Evolutionary conservation across 495 filamentous ascomycete species (phyloP).

Genomic region (Umbilicaria muhlenbergii): DNA sequence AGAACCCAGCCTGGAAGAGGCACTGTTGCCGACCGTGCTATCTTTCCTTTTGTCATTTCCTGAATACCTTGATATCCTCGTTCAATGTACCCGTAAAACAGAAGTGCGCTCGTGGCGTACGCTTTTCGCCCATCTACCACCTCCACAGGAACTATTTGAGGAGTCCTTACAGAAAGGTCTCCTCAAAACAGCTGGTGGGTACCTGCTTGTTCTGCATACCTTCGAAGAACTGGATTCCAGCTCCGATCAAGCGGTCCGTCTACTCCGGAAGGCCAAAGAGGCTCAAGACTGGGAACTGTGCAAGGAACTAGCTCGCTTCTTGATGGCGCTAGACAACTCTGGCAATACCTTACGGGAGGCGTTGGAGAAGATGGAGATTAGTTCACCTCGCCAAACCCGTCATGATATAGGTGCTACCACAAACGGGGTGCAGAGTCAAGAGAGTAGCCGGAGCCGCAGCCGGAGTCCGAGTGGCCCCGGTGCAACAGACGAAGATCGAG

Average conservation of each 20-base stretch:
- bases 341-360: constrained; percentile 70
- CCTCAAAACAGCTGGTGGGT: constrained; percentile 94
- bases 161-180: constrained; percentile 66
- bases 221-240: constrained; percentile 71
- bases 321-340: constrained; percentile 79
- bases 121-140: constrained; percentile 76
- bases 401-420: too few relatives aligned
- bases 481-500: too few relatives aligned
- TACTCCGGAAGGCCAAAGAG: constrained; percentile 67
- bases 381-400: too few relatives aligned
- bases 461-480: too few relatives aligned
- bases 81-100: constrained; percentile 95
- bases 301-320: constrained; percentile 82
- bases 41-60: constrained; percentile 81
- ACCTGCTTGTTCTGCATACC: constrained; percentile 87
- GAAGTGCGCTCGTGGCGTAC: constrained; percentile 92
- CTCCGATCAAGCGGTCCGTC: constrained; percentile 65
- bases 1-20: constrained; percentile 46
- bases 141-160: constrained; percentile 82
- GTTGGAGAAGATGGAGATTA: constrained; percentile 51
- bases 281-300: constrained; percentile 94
- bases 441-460: too few relatives aligned
- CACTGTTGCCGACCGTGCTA: constrained; percentile 73
- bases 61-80: constrained; percentile 83
- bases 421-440: too few relatives aligned